Conservation (phyloP, 345 rosid genomes). For the Dimocarpus longan region DNA sequence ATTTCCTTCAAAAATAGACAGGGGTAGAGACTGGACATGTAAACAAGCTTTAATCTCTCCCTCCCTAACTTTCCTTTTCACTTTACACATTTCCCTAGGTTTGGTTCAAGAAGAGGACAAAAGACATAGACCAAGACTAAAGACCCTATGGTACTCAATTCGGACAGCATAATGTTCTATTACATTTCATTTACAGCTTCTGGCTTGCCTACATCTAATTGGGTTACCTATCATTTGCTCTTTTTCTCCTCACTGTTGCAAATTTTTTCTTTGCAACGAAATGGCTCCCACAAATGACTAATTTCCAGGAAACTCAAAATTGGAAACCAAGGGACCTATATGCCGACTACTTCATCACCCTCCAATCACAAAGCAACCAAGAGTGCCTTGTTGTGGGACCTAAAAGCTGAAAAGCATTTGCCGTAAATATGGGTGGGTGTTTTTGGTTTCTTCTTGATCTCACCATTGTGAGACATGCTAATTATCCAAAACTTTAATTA, state of each 20-base stretch:
- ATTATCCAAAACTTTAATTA: background rate
- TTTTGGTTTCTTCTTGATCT: background rate
- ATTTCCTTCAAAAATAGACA: background rate
- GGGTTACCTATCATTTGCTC: too few species aligned
- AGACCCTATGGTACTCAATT: background rate
- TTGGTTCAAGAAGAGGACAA: conserved; percentile 17
- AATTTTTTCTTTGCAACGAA: background rate
- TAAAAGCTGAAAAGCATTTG: background rate
- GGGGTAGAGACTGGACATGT: background rate
- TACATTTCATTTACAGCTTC: too few species aligned
- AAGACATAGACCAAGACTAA: conserved; percentile 8
- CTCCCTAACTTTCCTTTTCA: background rate
- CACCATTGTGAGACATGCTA: background rate
- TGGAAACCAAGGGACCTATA: background rate
- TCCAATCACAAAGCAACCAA: background rate
- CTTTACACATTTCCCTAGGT: conserved; percentile 23
- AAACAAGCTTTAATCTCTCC: background rate
- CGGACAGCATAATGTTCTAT: background rate
- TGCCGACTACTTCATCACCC: background rate
- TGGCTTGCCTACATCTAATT: background rate
- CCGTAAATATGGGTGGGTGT: background rate
- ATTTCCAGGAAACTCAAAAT: background rate
- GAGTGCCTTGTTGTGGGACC: conserved; percentile 5
- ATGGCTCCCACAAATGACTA: conserved; percentile 9
- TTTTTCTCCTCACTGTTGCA: background rate